A percentile compares a stretch with the other conserved stretches of the same genome.
Evolutionary conservation across 768 basidiomycete species (phyloP).

Genomic region (Boletus huronensis): DNA sequence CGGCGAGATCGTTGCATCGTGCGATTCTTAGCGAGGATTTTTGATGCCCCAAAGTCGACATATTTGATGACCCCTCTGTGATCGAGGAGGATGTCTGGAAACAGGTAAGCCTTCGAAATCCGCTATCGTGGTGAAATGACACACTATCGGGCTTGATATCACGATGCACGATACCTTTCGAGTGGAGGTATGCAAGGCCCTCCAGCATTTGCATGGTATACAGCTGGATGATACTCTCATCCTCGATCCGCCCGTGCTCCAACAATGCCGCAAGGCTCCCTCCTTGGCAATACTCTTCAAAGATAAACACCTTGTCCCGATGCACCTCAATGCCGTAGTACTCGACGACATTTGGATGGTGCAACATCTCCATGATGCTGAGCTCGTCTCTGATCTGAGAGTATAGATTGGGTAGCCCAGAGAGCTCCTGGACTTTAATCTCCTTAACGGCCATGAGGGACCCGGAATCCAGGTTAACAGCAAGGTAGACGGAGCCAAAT

Average conservation of each 20-base stretch:
- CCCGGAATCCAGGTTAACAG: constrained; percentile 93
- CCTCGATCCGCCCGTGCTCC: constrained; percentile 93
- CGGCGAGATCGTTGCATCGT: constrained; percentile 74
- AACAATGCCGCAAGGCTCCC: constrained; percentile 86
- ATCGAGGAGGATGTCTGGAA: constrained; percentile 85
- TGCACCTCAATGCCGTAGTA: constrained; percentile 99
- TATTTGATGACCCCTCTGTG: constrained; percentile 91
- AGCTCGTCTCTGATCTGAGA: constrained; percentile 94
- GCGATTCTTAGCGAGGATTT: constrained; percentile 88
- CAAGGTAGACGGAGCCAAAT: constrained; percentile 98
- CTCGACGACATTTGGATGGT: constrained; percentile 96
- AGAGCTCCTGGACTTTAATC: constrained; percentile 93
- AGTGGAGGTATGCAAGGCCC: constrained; percentile 91
- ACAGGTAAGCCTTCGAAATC: constrained; percentile 7
- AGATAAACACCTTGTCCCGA: constrained; percentile 97
- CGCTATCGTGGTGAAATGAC: constrained; percentile 31
- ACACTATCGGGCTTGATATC: constrained; percentile 98
- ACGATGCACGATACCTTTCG: constrained; percentile 87
- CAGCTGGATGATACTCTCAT: constrained; percentile 91
- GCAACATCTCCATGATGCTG: constrained; percentile 96
- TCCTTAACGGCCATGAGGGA: constrained; percentile 99
- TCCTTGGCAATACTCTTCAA: constrained; percentile 97
- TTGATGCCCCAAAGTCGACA: constrained; percentile 97
- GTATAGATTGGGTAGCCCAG: constrained; percentile 83
- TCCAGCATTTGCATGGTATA: constrained; percentile 98